A percentile compares a stretch with the other conserved stretches of the same genome.
These are phyloP conservation scores for Coprinopsis strossmayeri DNA, from an alignment of 768 basidiomycete genomes.

Conservation along the genomic window DNA sequence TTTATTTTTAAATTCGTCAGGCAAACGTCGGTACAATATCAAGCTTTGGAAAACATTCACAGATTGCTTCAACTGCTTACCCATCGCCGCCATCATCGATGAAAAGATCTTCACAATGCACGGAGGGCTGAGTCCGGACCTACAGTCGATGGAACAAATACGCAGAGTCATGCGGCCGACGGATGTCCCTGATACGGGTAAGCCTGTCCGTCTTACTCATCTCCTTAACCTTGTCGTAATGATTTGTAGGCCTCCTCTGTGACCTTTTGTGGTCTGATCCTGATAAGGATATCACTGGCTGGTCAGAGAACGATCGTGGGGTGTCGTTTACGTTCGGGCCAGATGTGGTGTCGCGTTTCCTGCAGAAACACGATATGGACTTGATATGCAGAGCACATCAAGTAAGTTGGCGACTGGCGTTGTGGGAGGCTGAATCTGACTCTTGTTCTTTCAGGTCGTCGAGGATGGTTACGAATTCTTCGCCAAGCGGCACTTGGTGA, in stretches of 20 bases:
- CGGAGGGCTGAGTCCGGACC: slow-evolving; percentile 92
- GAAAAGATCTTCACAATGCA: slow-evolving; percentile 99
- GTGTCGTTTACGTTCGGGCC: slow-evolving; percentile 99
- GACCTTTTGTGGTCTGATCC: slow-evolving; percentile 99
- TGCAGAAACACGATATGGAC: slow-evolving; percentile 99
- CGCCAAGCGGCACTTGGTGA: slow-evolving; percentile 94
- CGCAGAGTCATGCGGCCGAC: slow-evolving; percentile 98
- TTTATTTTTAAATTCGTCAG: slow-evolving; percentile 37
- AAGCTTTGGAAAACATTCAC: slow-evolving; percentile 99
- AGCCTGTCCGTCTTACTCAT: slow-evolving; percentile 17
- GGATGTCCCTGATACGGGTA: slow-evolving; percentile 97
- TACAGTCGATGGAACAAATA: slow-evolving; percentile 99
- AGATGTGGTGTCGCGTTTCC: slow-evolving; percentile 95
- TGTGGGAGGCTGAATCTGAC: not conserved
- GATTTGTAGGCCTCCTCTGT: slow-evolving; percentile 71
- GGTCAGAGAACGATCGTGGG: slow-evolving; percentile 99
- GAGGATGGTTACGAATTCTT: slow-evolving; percentile 99
- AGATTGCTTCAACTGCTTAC: slow-evolving; percentile 99
- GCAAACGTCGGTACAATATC: slow-evolving; percentile 99
- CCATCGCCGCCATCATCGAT: slow-evolving; percentile 98
- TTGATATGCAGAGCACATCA: slow-evolving; percentile 98
- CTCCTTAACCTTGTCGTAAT: slow-evolving; percentile 2
- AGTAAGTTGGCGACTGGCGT: slow-evolving; percentile 37
- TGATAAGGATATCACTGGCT: slow-evolving; percentile 98
- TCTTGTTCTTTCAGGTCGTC: slow-evolving; percentile 61